These are phyloP conservation scores for Vanrija sp. DNA, from an alignment of 1,284 basidiomycete genomes.

Conservation along the genomic window DNA sequence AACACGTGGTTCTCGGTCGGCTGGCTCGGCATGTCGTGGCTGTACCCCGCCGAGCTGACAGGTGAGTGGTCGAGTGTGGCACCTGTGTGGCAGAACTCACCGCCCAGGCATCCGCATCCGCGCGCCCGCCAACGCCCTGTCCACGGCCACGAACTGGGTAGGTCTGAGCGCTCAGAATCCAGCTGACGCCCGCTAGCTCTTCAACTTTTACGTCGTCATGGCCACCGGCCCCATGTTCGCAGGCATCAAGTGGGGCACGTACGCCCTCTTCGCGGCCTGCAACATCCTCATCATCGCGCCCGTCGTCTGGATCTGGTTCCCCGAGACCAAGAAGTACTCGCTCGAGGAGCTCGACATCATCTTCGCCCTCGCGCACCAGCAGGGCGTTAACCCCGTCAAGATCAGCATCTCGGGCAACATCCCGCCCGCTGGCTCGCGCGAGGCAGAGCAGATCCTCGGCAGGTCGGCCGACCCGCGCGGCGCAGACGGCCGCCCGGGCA, in stretches of 20 bases:
- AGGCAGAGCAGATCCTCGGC: slow-evolving; percentile 34
- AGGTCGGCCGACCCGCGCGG: background rate
- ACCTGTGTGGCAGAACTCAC: slow-evolving; percentile 55
- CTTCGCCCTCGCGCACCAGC: slow-evolving; percentile 32
- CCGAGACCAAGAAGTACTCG: slow-evolving; percentile 32
- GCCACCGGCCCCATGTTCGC: slow-evolving; percentile 40
- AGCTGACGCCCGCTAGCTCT: no score
- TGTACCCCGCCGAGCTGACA: slow-evolving; percentile 41
- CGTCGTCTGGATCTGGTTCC: slow-evolving; percentile 34
- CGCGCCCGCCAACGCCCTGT: slow-evolving; percentile 63
- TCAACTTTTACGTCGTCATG: slow-evolving; percentile 36
- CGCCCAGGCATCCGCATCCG: slow-evolving; percentile 55
- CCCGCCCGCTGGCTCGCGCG: slow-evolving; percentile 25
- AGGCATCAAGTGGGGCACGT: slow-evolving; percentile 37
- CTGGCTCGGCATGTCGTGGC: slow-evolving; percentile 43
- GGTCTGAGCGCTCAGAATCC: no score
- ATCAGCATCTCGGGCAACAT: slow-evolving; percentile 21
- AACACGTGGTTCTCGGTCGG: slow-evolving; percentile 45
- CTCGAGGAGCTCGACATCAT: slow-evolving; percentile 33
- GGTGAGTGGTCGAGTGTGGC: no score
- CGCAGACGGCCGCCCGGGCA: no score
- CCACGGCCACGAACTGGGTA: slow-evolving; percentile 61
- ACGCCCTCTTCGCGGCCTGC: slow-evolving; percentile 38
- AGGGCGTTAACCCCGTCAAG: slow-evolving; percentile 24
- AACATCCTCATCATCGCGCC: slow-evolving; percentile 40